These are phyloP conservation scores for Sporothrix phasma DNA, from an alignment of 2,329 filamentous ascomycete species.

Conservation along the genomic window DNA sequence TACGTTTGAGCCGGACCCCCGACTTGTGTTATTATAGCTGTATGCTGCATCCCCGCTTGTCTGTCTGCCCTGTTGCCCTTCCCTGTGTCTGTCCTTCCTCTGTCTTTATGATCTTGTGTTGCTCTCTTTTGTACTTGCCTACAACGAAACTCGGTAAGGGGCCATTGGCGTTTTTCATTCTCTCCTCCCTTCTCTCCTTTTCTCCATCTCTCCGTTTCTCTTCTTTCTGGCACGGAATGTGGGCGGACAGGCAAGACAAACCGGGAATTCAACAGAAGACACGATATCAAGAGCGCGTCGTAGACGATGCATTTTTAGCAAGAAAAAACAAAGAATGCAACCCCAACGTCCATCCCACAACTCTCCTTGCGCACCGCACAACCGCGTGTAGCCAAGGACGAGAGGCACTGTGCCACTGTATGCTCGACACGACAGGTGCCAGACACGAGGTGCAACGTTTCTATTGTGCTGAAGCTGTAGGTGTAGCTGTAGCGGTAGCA, in stretches of 20 bases:
- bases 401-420: no score
- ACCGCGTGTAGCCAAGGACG: neutral
- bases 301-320: neutral
- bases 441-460: neutral
- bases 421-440: slow-evolving; percentile 4
- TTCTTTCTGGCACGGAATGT: neutral
- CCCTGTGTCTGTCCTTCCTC: neutral
- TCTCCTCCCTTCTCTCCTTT: no score
- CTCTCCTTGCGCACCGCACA: neutral
- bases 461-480: neutral
- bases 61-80: neutral
- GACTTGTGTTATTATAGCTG: neutral
- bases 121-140: neutral
- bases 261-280: no score
- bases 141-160: neutral
- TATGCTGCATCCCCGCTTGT: neutral
- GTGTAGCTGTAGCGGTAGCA: no score
- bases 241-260: neutral
- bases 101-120: no score
- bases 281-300: neutral
- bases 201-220: neutral
- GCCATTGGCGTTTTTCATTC: neutral
- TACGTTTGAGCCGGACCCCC: neutral
- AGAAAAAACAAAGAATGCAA: neutral
- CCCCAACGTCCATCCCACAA: neutral